phyloP scores from a whole-genome alignment of 495 filamentous ascomycete genomes.

The Aspergillus coremiiformis region DNA sequence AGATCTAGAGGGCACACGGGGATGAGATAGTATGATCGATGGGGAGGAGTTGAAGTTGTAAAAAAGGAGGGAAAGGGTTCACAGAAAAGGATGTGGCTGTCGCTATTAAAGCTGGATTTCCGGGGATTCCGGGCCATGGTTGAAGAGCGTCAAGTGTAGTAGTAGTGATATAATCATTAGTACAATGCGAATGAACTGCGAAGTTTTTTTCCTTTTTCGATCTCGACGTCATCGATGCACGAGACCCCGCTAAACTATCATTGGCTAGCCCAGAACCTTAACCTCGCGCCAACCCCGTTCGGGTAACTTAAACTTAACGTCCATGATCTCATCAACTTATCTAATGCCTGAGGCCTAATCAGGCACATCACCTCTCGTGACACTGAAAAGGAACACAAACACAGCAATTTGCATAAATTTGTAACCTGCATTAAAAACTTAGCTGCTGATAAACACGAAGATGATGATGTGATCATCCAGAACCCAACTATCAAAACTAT shows the following conservation, averaged over 20 bases:
- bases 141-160: too few relatives aligned
- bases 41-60: not conserved
- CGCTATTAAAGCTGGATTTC: conserved; percentile 17
- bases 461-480: too few relatives aligned
- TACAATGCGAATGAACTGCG: too few relatives aligned
- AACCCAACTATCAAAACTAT: too few relatives aligned
- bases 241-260: conserved; percentile 16
- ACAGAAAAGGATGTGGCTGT: conserved; percentile 1
- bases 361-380: too few relatives aligned
- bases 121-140: conserved; percentile 22
- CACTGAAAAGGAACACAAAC: too few relatives aligned
- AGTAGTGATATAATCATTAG: conserved; percentile 27
- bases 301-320: conserved; percentile 14
- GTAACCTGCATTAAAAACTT: too few relatives aligned
- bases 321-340: conserved; percentile 37
- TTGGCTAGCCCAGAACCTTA: conserved; percentile 17
- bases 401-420: too few relatives aligned
- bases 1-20: too few relatives aligned
- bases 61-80: not conserved
- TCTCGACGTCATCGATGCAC: conserved; percentile 32
- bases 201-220: too few relatives aligned
- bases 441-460: too few relatives aligned
- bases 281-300: conserved; percentile 13
- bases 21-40: not conserved
- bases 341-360: too few relatives aligned